Evolutionary conservation across 352 stramenopile genomes (phyloP).

Genomic region (Phytophthora hybrid): DNA sequence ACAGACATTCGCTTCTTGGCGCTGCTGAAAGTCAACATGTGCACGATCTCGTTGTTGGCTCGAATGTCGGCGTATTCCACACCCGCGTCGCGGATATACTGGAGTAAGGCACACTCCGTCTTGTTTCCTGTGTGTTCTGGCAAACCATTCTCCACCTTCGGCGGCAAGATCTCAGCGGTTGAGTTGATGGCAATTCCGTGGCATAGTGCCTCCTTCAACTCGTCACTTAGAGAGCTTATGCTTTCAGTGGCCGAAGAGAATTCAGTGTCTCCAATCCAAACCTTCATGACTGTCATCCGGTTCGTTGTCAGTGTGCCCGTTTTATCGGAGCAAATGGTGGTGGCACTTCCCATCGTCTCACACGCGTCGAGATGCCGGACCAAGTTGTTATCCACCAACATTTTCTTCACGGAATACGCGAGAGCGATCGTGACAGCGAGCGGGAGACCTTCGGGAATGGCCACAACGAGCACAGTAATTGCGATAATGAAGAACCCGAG

Average conservation of each 20-base stretch:
- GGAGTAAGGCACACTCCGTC: constrained; percentile 5
- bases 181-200: constrained; percentile 45
- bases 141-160: constrained; percentile 5
- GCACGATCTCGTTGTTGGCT: constrained; percentile 3
- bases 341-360: constrained; percentile 92
- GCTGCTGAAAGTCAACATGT: constrained; percentile 11
- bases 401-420: constrained; percentile 77
- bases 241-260: constrained; percentile 30
- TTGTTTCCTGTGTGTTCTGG: constrained; percentile 10
- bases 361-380: constrained; percentile 74
- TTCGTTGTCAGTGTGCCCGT: constrained; percentile 95
- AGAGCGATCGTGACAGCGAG: constrained; percentile 84
- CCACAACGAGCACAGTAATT: constrained; percentile 70
- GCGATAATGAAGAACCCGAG: constrained; percentile 75
- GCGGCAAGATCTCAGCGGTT: constrained; percentile 28
- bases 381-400: constrained; percentile 80
- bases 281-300: constrained; percentile 92
- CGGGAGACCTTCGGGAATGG: constrained; percentile 86
- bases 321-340: constrained; percentile 95
- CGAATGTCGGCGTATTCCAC: constrained; percentile 9
- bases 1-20: constrained; percentile 13
- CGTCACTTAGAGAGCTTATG: constrained; percentile 9
- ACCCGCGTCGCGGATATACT: constrained; percentile 9
- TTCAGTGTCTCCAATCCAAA: constrained; percentile 53
- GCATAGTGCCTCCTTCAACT: constrained; percentile 31